Conservation (phyloP, 495 filamentous ascomycete species). For the Parathielavia hyrcaniae region DNA sequence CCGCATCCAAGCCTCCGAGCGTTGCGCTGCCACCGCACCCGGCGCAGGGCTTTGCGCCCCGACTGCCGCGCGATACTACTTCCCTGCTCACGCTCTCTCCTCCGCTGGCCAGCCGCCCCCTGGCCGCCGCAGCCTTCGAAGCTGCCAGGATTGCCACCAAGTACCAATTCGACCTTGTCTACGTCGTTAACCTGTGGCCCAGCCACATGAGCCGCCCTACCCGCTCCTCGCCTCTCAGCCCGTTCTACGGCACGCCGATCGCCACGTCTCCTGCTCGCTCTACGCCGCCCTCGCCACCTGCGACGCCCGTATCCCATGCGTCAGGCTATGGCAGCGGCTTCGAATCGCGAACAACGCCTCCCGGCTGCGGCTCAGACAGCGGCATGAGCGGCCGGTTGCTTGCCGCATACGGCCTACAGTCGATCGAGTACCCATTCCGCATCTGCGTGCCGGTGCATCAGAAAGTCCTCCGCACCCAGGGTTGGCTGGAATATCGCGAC, state of each 20-base stretch:
- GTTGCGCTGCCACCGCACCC: slow-evolving; percentile 19
- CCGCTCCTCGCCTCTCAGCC: slow-evolving; percentile 5
- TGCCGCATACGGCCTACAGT: slow-evolving; percentile 36
- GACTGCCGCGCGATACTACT: neutral
- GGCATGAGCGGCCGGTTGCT: slow-evolving; percentile 36
- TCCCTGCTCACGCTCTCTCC: slow-evolving; percentile 27
- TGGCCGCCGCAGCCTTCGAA: slow-evolving; percentile 36
- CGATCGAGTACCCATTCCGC: slow-evolving; percentile 36
- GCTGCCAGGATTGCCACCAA: slow-evolving; percentile 37
- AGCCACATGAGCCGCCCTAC: slow-evolving; percentile 21
- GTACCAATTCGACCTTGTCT: slow-evolving; percentile 41
- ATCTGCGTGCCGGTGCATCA: slow-evolving; percentile 35
- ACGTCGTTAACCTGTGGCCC: slow-evolving; percentile 43
- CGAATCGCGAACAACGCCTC: neutral
- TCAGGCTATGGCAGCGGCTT: slow-evolving; percentile 11
- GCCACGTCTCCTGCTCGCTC: neutral
- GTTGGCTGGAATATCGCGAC: slow-evolving; percentile 40
- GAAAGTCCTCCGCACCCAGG: slow-evolving; percentile 32
- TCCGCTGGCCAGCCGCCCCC: slow-evolving; percentile 28
- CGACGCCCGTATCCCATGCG: neutral
- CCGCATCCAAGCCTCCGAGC: neutral
- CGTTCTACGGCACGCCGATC: slow-evolving; percentile 11
- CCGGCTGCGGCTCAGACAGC: neutral
- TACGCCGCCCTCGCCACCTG: slow-evolving; percentile 10
- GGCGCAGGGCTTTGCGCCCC: neutral